Evolutionary conservation across 1,284 basidiomycete genomes (phyloP).

Genomic region (Rhodofomes roseus): DNA sequence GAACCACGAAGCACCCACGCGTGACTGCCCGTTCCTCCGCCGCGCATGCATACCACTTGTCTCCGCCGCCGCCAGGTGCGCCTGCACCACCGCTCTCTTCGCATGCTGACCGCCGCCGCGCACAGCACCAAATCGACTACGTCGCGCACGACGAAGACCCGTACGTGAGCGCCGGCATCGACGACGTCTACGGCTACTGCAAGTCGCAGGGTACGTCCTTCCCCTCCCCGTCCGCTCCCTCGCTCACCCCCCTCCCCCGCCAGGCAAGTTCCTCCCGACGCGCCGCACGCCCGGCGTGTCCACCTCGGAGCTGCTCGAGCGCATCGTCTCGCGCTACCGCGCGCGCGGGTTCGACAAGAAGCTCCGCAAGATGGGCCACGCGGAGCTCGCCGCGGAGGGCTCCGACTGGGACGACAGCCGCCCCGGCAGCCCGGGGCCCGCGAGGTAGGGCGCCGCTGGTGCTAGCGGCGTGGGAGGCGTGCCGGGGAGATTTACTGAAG

Average conservation of each 20-base stretch:
- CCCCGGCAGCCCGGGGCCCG: constrained; percentile 6
- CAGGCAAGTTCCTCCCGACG: constrained; percentile 94
- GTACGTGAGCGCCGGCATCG: constrained; percentile 69
- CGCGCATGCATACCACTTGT: too few species aligned
- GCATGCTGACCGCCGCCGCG: constrained; percentile 1
- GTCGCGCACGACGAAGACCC: constrained; percentile 94
- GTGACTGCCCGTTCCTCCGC: too few species aligned
- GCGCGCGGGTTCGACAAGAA: constrained; percentile 87
- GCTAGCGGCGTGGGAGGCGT: too few species aligned
- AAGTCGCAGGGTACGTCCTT: constrained; percentile 68
- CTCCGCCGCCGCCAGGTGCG: neutral
- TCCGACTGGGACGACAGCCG: constrained; percentile 32
- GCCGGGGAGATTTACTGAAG: too few species aligned
- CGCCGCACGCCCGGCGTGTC: constrained; percentile 93
- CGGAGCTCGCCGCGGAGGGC: constrained; percentile 52
- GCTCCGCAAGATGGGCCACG: constrained; percentile 79
- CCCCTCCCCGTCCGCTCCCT: neutral
- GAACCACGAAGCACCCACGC: neutral
- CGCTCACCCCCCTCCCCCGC: neutral
- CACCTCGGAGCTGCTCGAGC: constrained; percentile 88
- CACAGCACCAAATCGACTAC: constrained; percentile 55
- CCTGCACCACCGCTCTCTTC: neutral
- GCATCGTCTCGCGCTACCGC: constrained; percentile 83
- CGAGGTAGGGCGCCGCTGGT: too few species aligned
- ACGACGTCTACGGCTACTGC: constrained; percentile 85